phyloP scores from a whole-genome alignment of 805 yeast species.

The Metschnikowia anglica region DNA sequence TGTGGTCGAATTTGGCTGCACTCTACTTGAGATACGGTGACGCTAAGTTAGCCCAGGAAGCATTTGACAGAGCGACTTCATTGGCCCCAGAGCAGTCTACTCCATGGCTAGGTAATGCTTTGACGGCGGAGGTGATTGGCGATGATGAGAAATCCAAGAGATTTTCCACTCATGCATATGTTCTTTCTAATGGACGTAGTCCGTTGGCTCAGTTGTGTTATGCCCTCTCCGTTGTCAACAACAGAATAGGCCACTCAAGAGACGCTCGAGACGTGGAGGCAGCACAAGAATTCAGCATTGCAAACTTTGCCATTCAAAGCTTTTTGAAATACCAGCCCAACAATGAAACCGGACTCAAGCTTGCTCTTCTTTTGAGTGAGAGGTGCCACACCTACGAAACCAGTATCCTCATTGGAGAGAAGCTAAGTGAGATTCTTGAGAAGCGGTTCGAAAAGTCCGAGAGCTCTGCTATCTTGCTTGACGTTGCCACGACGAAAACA shows the following conservation, averaged over 20 bases:
- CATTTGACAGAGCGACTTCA: constrained; percentile 73
- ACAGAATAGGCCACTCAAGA: constrained; percentile 41
- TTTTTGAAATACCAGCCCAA: constrained; percentile 62
- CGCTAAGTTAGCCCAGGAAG: constrained; percentile 65
- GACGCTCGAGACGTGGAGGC: constrained; percentile 57
- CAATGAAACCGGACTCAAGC: constrained; percentile 56
- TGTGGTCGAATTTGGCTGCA: constrained; percentile 83
- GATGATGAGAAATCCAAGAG: constrained; percentile 50
- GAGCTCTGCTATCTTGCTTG: constrained; percentile 42
- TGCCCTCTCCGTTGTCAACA: constrained; percentile 56
- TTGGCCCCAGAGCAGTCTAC: constrained; percentile 71
- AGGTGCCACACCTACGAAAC: constrained; percentile 60
- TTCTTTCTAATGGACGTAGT: constrained; percentile 71
- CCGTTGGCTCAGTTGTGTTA: constrained; percentile 70
- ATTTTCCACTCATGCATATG: constrained; percentile 74
- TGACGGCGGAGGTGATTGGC: constrained; percentile 54
- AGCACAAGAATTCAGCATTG: constrained; percentile 64
- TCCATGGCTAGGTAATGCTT: constrained; percentile 88
- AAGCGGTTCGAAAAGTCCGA: constrained; percentile 56
- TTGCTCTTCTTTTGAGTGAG: constrained; percentile 61
- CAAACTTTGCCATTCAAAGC: constrained; percentile 63
- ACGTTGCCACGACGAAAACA: constrained; percentile 60
- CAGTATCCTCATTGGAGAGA: constrained; percentile 50
- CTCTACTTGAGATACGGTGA: constrained; percentile 72
- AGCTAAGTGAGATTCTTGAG: constrained; percentile 52